Base-by-base conservation (phyloP, 2,329 filamentous ascomycete genomes). In the Scedosporium apiospermum region DNA sequence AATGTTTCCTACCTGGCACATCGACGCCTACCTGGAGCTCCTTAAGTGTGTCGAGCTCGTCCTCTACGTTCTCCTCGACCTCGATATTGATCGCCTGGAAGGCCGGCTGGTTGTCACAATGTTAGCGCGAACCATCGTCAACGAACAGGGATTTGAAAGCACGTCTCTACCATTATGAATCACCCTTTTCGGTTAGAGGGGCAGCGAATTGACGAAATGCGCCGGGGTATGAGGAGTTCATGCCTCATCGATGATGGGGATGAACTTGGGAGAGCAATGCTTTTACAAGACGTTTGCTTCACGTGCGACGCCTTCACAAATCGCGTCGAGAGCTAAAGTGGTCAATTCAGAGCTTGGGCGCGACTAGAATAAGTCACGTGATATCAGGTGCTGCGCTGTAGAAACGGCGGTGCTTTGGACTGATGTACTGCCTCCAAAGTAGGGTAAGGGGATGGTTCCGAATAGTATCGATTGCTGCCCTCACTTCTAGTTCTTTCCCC, bases 71-170 rank as follows among this genome's bases (percentile, higher is more conserved):
- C 71, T 96, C 91, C 76, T 97, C 95, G 9, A 91, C 89, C 75
- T 97, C 93, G 76, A 98, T 85, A 73, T 99, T 99, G 74, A 97
- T 87, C 61, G 93, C 91, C 70, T 88, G 86, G 77, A 96, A 98
- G 69, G 85, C 82, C 67, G 83, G 81, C 83, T 85, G 65, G 65
- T 60, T 53, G 64, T 62, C 23, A 58, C 59, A 61, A 62, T 59
- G 64, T 62, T 62, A 26, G 64, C 61, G n/a, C 55, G 53, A 7
- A 57, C 49, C 60, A 58, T 18, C 21, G 59, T 42, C 7, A 57
- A 42, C 6, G 16, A 55, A 14, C 42, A 53, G 21, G 60, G 55
- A 44, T 44, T 44, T 21, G 58, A 41, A 16, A 14, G n/a, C 34
- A 38, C 18, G 21, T 18, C 3, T 16, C 26, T 61, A 61, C 59